phyloP scores from a whole-genome alignment of 371 early-diverging fungal species.

The Lichtheimia ornata region DNA sequence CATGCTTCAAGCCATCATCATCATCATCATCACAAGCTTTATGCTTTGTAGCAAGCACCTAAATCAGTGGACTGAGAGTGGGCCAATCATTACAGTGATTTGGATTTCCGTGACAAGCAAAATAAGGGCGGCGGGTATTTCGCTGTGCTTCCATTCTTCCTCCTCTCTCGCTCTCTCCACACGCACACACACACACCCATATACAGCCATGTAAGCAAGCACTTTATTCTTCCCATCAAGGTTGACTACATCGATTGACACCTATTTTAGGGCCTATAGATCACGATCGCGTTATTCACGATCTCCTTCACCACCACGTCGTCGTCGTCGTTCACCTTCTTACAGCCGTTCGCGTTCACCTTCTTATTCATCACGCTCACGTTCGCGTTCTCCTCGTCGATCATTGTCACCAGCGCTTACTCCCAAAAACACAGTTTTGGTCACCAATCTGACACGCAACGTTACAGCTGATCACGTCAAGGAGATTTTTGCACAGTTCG shows the following conservation, averaged over 20 bases:
- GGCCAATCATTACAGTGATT: too few relatives aligned
- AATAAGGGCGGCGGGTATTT: too few relatives aligned
- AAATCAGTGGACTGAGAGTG: too few relatives aligned
- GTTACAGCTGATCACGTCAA: conserved; percentile 47
- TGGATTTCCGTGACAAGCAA: too few relatives aligned
- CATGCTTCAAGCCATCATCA: too few relatives aligned
- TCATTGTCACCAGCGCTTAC: conserved; percentile 5
- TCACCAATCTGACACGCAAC: conserved; percentile 28
- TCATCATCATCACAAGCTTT: too few relatives aligned
- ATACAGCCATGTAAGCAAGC: neutral
- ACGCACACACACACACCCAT: too few relatives aligned
- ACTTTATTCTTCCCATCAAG: neutral
- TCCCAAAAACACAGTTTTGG: conserved; percentile 10
- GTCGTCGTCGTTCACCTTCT: conserved; percentile 25
- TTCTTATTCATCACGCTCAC: conserved; percentile 8
- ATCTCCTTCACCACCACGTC: conserved; percentile 24
- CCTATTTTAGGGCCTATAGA: neutral
- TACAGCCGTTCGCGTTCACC: conserved; percentile 24
- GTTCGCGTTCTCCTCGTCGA: conserved; percentile 17
- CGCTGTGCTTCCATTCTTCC: neutral
- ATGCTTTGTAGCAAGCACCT: too few relatives aligned
- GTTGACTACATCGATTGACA: too few relatives aligned
- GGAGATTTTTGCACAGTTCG: conserved; percentile 51
- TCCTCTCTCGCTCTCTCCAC: neutral
- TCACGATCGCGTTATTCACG: conserved; percentile 17